Conservation (phyloP, 352 stramenopile species). For the Globisporangium lucens region DNA sequence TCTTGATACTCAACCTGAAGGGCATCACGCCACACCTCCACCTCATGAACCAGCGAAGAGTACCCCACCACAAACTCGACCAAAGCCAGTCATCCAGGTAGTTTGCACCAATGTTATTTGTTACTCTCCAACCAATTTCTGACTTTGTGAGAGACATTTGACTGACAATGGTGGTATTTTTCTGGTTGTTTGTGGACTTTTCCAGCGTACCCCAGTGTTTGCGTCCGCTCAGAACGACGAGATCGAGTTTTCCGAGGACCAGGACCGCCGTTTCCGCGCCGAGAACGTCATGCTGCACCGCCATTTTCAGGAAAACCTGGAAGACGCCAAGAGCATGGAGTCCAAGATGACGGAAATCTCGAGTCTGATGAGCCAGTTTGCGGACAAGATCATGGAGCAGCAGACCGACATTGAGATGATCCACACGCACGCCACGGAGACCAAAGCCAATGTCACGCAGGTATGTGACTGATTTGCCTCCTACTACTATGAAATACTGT, state of each 20-base stretch:
- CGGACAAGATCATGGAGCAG: conserved; percentile 83
- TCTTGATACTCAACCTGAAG: background rate
- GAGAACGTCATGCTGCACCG: conserved; percentile 79
- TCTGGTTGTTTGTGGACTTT: background rate
- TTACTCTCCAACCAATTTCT: background rate
- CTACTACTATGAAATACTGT: background rate
- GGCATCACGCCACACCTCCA: background rate
- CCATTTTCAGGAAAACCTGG: conserved; percentile 84
- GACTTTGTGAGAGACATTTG: background rate
- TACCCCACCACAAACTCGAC: background rate
- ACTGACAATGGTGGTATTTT: background rate
- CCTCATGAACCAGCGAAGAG: background rate
- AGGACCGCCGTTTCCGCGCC: conserved; percentile 52
- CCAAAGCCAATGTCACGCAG: conserved; percentile 70
- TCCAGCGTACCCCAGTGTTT: conserved; percentile 29
- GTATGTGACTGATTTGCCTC: conserved; percentile 18
- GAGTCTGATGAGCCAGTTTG: conserved; percentile 81
- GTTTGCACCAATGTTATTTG: background rate
- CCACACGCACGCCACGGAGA: conserved; percentile 63
- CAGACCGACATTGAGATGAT: conserved; percentile 79
- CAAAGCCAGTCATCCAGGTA: conserved; percentile 15
- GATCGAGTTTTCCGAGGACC: conserved; percentile 60
- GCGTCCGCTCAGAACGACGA: conserved; percentile 41
- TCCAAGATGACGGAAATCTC: conserved; percentile 85
- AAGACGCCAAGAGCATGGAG: conserved; percentile 85